phyloP scores from a whole-genome alignment of 306 rosid genomes.

The Vachellia pachyceras region DNA sequence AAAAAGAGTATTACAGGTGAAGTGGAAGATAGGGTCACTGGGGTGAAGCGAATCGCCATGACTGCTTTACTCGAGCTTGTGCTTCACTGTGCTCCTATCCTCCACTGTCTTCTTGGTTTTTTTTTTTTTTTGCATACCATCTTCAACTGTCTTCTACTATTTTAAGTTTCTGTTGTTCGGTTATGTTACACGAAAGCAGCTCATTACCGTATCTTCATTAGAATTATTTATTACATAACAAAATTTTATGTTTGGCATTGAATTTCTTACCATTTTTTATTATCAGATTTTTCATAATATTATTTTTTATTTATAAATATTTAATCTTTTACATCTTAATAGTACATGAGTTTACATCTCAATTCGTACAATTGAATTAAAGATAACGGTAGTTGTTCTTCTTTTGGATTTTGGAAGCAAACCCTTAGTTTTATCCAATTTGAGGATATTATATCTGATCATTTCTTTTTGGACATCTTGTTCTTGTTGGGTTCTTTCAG shows the following conservation, averaged over 20 bases:
- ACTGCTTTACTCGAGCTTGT: not conserved
- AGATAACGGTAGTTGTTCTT: not conserved
- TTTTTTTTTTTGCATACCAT: too few species aligned
- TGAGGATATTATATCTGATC: not conserved
- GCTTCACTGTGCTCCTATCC: not conserved
- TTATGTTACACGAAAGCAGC: not conserved
- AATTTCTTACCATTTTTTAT: not conserved
- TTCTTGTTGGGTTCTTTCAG: not conserved
- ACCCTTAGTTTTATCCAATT: not conserved
- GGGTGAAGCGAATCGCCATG: constrained; percentile 59
- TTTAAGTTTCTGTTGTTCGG: not conserved
- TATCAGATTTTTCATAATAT: too few species aligned
- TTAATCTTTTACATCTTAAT: too few species aligned
- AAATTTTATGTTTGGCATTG: not conserved
- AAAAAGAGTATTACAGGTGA: constrained; percentile 39
- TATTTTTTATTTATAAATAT: too few species aligned
- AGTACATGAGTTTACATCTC: too few species aligned
- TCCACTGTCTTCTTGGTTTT: too few species aligned
- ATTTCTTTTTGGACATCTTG: not conserved
- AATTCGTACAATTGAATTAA: constrained; percentile 23
- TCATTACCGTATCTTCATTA: too few species aligned
- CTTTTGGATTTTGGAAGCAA: not conserved
- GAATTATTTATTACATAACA: too few species aligned
- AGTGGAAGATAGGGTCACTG: constrained; percentile 41
- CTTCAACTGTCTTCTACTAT: not conserved